phyloP scores from a whole-genome alignment of 169 alveolate genomes.

The Theileria orientalis region DNA sequence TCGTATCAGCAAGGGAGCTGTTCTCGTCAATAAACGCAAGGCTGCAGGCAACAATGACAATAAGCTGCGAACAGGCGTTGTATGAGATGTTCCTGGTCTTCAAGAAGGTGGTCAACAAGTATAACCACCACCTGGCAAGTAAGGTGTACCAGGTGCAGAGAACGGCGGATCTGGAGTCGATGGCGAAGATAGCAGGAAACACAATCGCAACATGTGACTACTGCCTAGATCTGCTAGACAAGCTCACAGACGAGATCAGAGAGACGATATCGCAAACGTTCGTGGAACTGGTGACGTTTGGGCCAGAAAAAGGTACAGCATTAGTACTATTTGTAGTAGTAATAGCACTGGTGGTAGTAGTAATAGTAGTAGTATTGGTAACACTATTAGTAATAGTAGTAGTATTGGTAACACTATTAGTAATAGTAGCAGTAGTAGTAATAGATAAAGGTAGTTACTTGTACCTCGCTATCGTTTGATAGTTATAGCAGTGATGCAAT shows the following conservation, averaged over 20 bases:
- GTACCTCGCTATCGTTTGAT: too few species aligned
- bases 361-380: too few species aligned
- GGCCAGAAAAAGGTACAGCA: conserved; percentile 47
- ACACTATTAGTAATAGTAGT: too few species aligned
- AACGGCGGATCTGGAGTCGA: neutral
- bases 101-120: conserved; percentile 32
- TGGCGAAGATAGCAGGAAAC: conserved; percentile 38
- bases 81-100: conserved; percentile 58
- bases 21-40: conserved; percentile 50
- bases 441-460: neutral
- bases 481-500: neutral
- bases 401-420: too few species aligned
- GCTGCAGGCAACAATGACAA: conserved; percentile 52
- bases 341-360: too few species aligned
- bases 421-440: too few species aligned
- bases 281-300: conserved; percentile 29
- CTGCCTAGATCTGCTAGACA: conserved; percentile 42
- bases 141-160: conserved; percentile 15
- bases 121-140: conserved; percentile 33
- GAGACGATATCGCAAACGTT: conserved; percentile 43
- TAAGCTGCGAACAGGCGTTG: conserved; percentile 59
- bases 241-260: conserved; percentile 42
- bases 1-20: conserved; percentile 53
- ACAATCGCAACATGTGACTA: conserved; percentile 59
- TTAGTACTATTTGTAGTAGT: neutral